Evolutionary conservation across 441 rosid species (phyloP).

Genomic region (Adansonia rubrostipa): DNA sequence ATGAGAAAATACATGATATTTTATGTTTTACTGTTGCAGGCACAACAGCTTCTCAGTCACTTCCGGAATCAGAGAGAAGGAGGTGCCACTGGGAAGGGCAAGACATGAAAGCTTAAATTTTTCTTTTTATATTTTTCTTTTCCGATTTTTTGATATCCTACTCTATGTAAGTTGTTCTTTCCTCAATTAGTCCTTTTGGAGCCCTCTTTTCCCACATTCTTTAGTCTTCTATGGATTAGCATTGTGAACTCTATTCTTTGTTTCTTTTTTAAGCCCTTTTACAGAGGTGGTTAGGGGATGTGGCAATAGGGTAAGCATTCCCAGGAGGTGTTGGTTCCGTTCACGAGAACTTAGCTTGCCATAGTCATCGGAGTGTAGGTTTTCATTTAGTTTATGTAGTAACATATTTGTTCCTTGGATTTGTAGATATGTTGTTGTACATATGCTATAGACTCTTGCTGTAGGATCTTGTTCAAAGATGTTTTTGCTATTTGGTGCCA

Average conservation of each 20-base stretch:
- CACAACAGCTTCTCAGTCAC: constrained; percentile 92
- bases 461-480: constrained; percentile 20
- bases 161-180: constrained; percentile 15
- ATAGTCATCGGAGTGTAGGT: constrained; percentile 20
- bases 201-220: constrained; percentile 13
- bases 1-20: constrained; percentile 27
- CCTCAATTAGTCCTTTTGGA: constrained; percentile 21
- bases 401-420: constrained; percentile 16
- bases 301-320: neutral
- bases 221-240: constrained; percentile 27
- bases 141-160: constrained; percentile 13
- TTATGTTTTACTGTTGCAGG: constrained; percentile 51
- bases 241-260: constrained; percentile 27
- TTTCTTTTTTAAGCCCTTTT: constrained; percentile 8
- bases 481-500: constrained; percentile 10
- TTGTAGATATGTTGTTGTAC: constrained; percentile 42
- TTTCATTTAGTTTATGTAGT: neutral
- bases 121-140: constrained; percentile 26
- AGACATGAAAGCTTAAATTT: constrained; percentile 40
- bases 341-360: constrained; percentile 17
- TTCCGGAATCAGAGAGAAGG: constrained; percentile 81
- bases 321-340: constrained; percentile 1
- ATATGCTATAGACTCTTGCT: constrained; percentile 33
- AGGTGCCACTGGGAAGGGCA: constrained; percentile 61
- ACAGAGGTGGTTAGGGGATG: neutral